phyloP scores from a whole-genome alignment of 495 filamentous ascomycete genomes.

The Trichocladium antarcticum region DNA sequence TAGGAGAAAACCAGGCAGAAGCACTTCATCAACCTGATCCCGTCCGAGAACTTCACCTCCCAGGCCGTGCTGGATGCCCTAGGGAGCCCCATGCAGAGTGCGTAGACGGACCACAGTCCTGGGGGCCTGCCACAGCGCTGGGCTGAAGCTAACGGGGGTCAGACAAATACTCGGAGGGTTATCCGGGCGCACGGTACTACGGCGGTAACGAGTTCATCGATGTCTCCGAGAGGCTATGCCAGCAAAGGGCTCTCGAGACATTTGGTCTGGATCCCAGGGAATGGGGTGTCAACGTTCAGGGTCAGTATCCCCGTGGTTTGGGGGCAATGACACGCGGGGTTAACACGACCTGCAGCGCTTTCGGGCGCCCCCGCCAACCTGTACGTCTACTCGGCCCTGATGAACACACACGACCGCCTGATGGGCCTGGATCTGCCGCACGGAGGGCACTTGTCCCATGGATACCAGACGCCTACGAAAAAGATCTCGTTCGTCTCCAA shows the following conservation, averaged over 20 bases:
- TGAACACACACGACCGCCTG: conserved; percentile 84
- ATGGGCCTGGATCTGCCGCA: conserved; percentile 97
- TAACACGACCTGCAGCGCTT: conserved; percentile 48
- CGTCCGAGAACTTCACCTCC: conserved; percentile 97
- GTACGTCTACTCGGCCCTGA: conserved; percentile 85
- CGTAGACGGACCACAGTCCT: conserved; percentile 21
- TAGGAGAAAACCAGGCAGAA: conserved; percentile 93
- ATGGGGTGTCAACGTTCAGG: conserved; percentile 97
- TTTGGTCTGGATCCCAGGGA: conserved; percentile 73
- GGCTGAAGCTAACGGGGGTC: conserved; percentile 7
- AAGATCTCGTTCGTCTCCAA: conserved; percentile 98
- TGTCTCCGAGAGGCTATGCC: conserved; percentile 77
- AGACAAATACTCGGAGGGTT: conserved; percentile 99
- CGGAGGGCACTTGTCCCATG: conserved; percentile 92
- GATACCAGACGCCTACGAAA: conserved; percentile 94
- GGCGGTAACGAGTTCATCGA: conserved; percentile 96
- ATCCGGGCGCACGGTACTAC: conserved; percentile 93
- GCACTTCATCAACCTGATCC: conserved; percentile 97
- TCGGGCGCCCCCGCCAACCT: conserved; percentile 95
- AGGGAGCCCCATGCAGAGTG: conserved; percentile 98
- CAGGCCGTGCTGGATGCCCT: conserved; percentile 93
- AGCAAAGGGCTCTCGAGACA: conserved; percentile 74
- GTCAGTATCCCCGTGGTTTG: conserved; percentile 38
- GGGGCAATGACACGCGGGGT: neutral
- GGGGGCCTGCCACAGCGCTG: neutral